Base-by-base conservation (phyloP, 352 stramenopile species). In the Saprolegnia parasitica region DNA sequence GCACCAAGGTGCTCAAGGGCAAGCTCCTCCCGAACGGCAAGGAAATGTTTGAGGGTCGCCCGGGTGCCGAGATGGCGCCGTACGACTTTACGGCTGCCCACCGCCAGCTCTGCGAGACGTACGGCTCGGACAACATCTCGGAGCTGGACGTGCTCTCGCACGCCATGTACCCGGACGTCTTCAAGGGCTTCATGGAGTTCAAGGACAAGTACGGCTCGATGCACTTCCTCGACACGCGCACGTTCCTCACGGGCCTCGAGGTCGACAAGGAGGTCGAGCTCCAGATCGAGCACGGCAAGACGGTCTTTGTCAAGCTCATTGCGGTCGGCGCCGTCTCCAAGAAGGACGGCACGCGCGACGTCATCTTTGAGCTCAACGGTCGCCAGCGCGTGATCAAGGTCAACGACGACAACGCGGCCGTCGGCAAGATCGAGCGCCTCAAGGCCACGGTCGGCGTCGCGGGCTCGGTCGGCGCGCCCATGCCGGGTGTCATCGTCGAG, bases 361-460 rank as follows among this genome's bases (percentile, higher is more conserved):
- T 99, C 32, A 96, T 98, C 74, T 99, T 99, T 75, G 93, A 98
- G 76, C 74, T 99, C 46, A 99, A 99, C 80, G 96, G 96, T 47
- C 87, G 92, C 58, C 90, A 95, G 72, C 80, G 81, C 72, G 84
- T 93, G 60, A 91, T 98, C 54, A 93, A 96, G 75, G 82, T 98
- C 46, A 94, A 95, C 73, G 94, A 98, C 71, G 91, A 97, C 57
- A 77, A 77, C 47, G 83, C 87, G 40, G 87, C 81, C 49, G 79
- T 89, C 50, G 70, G 84, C 13, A 79, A 84, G 37, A 75, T 79
- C 5, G 65, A 74, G 20, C 88, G 93, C 67, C 78, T 88, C 13
- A 98, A 98, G 83, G 95, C 93, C 16, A 87, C 96, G 71, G 66
- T 81, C 16, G 58, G 62, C 21, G 63, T 83, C 35, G 71, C 83